Evolutionary conservation across 139 green algal species (phyloP), one percentile per base, ranked within the genome.

Genomic region (Mesostigma viride): DNA sequence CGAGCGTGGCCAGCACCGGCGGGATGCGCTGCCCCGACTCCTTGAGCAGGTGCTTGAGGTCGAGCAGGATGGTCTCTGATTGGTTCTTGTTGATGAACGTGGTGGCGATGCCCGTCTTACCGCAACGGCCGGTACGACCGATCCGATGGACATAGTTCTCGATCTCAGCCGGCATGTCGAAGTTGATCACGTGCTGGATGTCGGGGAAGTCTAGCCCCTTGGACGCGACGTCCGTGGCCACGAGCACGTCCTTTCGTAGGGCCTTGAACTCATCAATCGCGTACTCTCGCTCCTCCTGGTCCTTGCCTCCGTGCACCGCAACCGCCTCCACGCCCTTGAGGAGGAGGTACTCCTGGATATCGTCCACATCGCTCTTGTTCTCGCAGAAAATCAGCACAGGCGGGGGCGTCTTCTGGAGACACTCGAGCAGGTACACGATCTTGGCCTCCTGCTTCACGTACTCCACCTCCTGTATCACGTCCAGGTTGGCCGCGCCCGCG

Each of bases 111-210:
- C 93, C 93, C 22, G 88, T 97, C 81, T 96, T 96, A 59, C 93
- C 93, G 67, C 88, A 90, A 22, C 93, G 89, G 0, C 93, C 93
- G 20, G 73, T 84, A 20, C 82, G 70, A 1, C 82, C 81, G 24
- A 86, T 90, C 24, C 83, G 35, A 73, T 98, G 93, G 58, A 98
- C 93, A 74, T 99, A 77, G 76, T 98, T 97, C 69, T 99, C 93
- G 58, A 99, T 96, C 75, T 98, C 93, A 35, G 87, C 78, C 0
- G 93, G 93, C 93, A 99, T 97, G 86, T 99, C 93, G 73, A 89
- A 99, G 76, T 99, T 99, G 80, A 99, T 86, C 2, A 99, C 93
- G 69, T 99, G 93, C 82, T 96, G 85, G 69, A 97, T 94, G 66
- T 90, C 78, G 0, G 89, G 80, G 64, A 84, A 90, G 56, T 90